Evolutionary conservation across 116 monocot species (phyloP).

Genomic region (Cymodocea nodosa): DNA sequence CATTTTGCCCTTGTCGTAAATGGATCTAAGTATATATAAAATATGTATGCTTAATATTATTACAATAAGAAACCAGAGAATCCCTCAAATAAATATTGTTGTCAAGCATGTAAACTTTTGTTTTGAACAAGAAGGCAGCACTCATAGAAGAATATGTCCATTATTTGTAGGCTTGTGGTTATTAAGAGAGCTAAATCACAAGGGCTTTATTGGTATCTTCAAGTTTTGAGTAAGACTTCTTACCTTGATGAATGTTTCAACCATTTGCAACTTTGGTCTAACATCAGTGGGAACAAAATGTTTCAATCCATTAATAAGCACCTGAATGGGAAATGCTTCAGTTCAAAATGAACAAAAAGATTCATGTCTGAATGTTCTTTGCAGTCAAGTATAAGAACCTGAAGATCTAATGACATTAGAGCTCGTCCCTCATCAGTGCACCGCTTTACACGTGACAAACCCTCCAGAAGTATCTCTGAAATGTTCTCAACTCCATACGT

Average conservation of each 20-base stretch:
- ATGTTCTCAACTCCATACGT: slow-evolving; percentile 82
- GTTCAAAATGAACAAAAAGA: neutral
- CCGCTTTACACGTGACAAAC: slow-evolving; percentile 84
- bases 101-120: too few species aligned
- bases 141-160: too few species aligned
- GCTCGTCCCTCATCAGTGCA: slow-evolving; percentile 97
- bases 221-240: neutral
- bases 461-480: slow-evolving; percentile 80
- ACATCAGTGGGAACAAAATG: slow-evolving; percentile 78
- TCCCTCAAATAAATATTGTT: too few species aligned
- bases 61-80: too few species aligned
- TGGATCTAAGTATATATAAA: too few species aligned
- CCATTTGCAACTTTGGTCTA: slow-evolving; percentile 72
- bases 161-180: too few species aligned
- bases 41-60: too few species aligned
- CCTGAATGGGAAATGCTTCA: slow-evolving; percentile 20
- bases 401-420: slow-evolving; percentile 94
- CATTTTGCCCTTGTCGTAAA: too few species aligned
- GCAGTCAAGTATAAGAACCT: slow-evolving; percentile 30
- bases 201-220: too few species aligned
- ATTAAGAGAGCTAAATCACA: too few species aligned
- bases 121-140: too few species aligned
- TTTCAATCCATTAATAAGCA: slow-evolving; percentile 80
- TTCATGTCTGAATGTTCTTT: neutral
- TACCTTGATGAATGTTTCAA: slow-evolving; percentile 96